These are phyloP conservation scores for Vitis hybrid DNA, from an alignment of 177 flowering plant genomes.

Conservation along the genomic window DNA sequence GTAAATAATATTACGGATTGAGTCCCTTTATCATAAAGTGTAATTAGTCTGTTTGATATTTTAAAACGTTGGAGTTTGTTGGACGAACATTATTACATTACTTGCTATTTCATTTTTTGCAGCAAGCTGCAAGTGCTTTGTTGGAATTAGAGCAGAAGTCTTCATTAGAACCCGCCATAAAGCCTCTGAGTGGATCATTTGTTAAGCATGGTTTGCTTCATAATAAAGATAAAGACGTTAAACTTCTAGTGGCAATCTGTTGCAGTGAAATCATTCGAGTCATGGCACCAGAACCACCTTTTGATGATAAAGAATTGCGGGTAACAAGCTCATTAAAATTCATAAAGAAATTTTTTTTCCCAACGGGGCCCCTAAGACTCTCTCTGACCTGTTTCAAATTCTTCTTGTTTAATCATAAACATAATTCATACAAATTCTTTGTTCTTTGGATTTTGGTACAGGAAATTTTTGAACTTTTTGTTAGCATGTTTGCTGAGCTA, in stretches of 20 bases:
- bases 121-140: conserved; percentile 77
- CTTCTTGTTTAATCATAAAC: too few relatives aligned
- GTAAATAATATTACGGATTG: too few relatives aligned
- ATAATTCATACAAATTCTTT: background rate
- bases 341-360: too few relatives aligned
- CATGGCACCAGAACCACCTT: conserved; percentile 88
- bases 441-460: conserved; percentile 27
- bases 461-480: conserved; percentile 70
- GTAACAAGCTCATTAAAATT: conserved; percentile 27
- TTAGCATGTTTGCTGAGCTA: conserved; percentile 62
- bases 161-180: conserved; percentile 36
- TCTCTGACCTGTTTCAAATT: too few relatives aligned
- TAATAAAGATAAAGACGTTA: conserved; percentile 79
- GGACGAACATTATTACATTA: background rate
- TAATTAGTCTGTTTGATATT: background rate
- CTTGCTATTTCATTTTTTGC: conserved; percentile 15
- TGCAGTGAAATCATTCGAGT: conserved; percentile 77
- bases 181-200: conserved; percentile 57
- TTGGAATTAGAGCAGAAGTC: conserved; percentile 59
- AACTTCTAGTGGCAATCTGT: conserved; percentile 71
- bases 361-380: too few relatives aligned
- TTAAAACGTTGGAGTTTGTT: background rate
- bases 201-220: conserved; percentile 47
- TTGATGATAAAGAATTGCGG: conserved; percentile 56
- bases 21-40: too few relatives aligned